phyloP scores from a whole-genome alignment of 169 alveolate species.

The Cryptosporidium bovis region DNA sequence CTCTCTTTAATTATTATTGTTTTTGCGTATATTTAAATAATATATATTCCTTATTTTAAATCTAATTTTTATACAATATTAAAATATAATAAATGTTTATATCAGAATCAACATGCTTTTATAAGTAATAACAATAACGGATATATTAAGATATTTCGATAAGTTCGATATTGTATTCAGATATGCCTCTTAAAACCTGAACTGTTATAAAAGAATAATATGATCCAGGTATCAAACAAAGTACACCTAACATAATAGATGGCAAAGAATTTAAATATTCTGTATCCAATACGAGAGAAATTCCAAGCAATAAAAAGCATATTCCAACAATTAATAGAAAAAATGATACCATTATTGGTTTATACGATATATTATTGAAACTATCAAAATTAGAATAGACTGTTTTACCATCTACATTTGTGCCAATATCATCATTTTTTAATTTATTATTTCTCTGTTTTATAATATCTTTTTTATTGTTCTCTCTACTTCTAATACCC shows the following conservation, averaged over 20 bases:
- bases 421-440: too few relatives aligned
- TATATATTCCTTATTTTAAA: not conserved
- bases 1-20: too few relatives aligned
- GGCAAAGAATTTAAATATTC: constrained; percentile 58
- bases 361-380: not conserved
- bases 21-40: too few relatives aligned
- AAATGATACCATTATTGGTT: constrained; percentile 68
- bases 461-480: not conserved
- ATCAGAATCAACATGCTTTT: not conserved
- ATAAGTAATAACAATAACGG: too few relatives aligned
- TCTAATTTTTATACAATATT: not conserved
- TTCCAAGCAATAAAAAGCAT: constrained; percentile 70
- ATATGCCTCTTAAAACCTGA: constrained; percentile 78
- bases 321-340: constrained; percentile 76
- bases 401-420: too few relatives aligned
- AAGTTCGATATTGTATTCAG: constrained; percentile 76
- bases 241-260: constrained; percentile 77
- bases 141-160: constrained; percentile 2
- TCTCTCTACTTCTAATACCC: not conserved
- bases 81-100: not conserved
- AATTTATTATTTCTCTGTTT: too few relatives aligned
- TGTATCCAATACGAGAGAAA: constrained; percentile 7
- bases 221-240: constrained; percentile 81
- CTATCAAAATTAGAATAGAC: not conserved
- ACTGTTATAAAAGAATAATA: constrained; percentile 79